Base-by-base conservation (phyloP, 495 filamentous ascomycete genomes). In the Hyaloscypha bicolor region DNA sequence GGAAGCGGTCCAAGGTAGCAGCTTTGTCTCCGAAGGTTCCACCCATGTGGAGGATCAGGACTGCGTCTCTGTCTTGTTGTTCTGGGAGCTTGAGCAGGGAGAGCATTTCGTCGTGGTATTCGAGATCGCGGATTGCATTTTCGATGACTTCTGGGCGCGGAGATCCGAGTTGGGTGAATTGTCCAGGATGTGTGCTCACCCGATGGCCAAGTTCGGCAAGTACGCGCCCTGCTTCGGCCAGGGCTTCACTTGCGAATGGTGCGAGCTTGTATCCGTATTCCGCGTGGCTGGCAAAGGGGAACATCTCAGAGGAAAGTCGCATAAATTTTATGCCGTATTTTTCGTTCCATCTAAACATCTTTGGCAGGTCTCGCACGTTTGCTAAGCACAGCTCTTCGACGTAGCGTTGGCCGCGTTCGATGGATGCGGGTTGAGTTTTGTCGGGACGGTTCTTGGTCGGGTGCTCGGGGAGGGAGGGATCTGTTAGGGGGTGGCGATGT, bases 41-140 rank as follows among this genome's bases (percentile, higher is more conserved):
- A 22, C 94, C 95, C 87, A 98, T 93, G 72, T 98, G 95, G 3
- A 98, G 74, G 64, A 97, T 93, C 92, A 98, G 95, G 51, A 97
- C 88, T 6, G 95, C 93, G 76, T 97, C 93, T 25, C 89, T 88
- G 74, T 97, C 82, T 63, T 89, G 85, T 74, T 98, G 93, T 21
- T 87, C 85, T 0, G 93, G 91, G 0, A 97, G 79, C 25, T 85
- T 88, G 19, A 97, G 87, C 1, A 97, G 84, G 12, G 84, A 83
- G 0, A 97, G 83, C 81, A 97, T 76, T 76, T 99, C 93, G 42
- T 90, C 89, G 74, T 97, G 94, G 70, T 95, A 98, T 56, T 91
- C 91, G 0, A 98, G 83, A 78, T 97, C 95, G 3, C 93, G 87
- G 9, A 94, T 74, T 1, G 93, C 86, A 64, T 83, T 90, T 51